Evolutionary conservation across 208 protist genomes (phyloP).

Genomic region (Leishmania lainsoni): DNA sequence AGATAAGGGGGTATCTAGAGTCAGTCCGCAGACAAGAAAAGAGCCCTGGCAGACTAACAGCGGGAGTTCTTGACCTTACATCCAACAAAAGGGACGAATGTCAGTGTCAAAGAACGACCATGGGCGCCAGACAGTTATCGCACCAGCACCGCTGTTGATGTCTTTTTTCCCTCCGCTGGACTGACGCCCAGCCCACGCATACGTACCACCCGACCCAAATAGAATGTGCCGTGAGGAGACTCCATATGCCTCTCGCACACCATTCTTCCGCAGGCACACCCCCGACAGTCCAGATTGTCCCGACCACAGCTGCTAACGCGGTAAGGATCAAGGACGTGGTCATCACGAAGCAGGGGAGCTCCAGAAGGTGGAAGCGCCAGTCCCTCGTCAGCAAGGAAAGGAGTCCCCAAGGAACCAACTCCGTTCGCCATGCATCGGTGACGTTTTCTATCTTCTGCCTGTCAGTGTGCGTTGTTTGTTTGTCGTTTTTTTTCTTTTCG

Average conservation of each 20-base stretch:
- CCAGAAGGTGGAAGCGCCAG: neutral
- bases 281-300: neutral
- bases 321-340: neutral
- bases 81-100: neutral
- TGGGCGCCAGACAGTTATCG: neutral
- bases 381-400: neutral
- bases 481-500: constrained; percentile 6
- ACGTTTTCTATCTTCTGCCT: neutral
- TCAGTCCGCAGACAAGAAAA: neutral
- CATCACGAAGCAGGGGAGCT: neutral
- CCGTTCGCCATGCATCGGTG: neutral
- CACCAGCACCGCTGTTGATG: neutral
- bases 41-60: neutral
- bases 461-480: neutral
- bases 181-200: neutral
- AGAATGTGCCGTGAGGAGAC: neutral
- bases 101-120: neutral
- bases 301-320: neutral
- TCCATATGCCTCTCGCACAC: neutral
- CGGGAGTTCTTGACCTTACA: neutral
- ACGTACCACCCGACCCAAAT: neutral
- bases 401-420: neutral
- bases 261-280: neutral
- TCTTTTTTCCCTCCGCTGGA: too few species aligned
- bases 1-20: neutral